Evolutionary conservation across 257 asterid genomes (phyloP).

Genomic region (Galeopsis tetrahit): DNA sequence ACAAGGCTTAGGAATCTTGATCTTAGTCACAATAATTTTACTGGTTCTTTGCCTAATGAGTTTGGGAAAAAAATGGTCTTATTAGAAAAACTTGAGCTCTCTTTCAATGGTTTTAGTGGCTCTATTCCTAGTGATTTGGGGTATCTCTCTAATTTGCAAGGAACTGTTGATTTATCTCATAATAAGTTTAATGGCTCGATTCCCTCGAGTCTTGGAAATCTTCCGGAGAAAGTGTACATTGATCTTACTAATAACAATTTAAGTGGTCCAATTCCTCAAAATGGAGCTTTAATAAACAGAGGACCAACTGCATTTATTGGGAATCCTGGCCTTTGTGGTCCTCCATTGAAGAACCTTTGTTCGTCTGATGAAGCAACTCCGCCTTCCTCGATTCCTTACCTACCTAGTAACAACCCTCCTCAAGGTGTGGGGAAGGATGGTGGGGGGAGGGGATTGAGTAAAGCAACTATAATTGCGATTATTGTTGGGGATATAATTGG

Average conservation of each 20-base stretch:
- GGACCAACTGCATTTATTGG: constrained; percentile 98
- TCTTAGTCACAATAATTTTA: constrained; percentile 61
- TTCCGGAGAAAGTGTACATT: constrained; percentile 86
- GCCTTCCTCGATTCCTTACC: constrained; percentile 60
- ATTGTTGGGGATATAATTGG: constrained; percentile 76
- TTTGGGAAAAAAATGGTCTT: constrained; percentile 59
- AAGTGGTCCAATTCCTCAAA: constrained; percentile 89
- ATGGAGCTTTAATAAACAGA: constrained; percentile 77
- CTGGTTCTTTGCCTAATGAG: constrained; percentile 64
- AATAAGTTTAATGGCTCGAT: constrained; percentile 71
- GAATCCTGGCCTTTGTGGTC: constrained; percentile 86
- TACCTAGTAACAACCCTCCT: constrained; percentile 64
- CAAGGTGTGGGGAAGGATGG: constrained; percentile 40
- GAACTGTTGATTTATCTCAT: constrained; percentile 79
- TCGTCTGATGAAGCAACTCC: constrained; percentile 53
- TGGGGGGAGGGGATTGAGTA: constrained; percentile 61
- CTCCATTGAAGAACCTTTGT: constrained; percentile 77
- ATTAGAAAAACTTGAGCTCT: constrained; percentile 76
- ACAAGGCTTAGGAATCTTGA: constrained; percentile 63
- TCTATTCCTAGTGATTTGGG: constrained; percentile 75
- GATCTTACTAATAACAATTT: constrained; percentile 76
- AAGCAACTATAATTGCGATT: constrained; percentile 58
- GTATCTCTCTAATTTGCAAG: constrained; percentile 64
- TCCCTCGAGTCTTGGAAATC: constrained; percentile 80
- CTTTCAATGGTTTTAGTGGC: constrained; percentile 62